A percentile compares a stretch with the other conserved stretches of the same genome.
phyloP scores from a whole-genome alignment of 1,284 basidiomycete genomes.

The Veloboletus limbatus region DNA sequence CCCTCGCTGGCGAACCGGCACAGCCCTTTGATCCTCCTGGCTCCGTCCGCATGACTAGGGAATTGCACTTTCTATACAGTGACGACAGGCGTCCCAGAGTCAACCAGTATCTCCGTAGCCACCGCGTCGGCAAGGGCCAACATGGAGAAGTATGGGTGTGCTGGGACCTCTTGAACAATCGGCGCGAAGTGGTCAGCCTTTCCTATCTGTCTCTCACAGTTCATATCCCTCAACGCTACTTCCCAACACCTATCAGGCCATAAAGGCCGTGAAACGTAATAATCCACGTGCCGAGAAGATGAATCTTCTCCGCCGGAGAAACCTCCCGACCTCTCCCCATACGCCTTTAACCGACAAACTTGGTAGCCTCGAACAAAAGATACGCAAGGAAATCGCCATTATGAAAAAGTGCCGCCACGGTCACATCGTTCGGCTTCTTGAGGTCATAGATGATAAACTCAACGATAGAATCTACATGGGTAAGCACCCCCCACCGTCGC shows the following conservation, averaged over 20 bases:
- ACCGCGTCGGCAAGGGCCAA: conserved; percentile 74
- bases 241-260: conserved; percentile 52
- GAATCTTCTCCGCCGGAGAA: conserved; percentile 57
- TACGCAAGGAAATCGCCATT: conserved; percentile 91
- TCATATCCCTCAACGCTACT: conserved; percentile 10
- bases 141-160: conserved; percentile 81
- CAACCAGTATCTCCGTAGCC: conserved; percentile 76
- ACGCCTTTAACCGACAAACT: conserved; percentile 57
- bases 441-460: conserved; percentile 94
- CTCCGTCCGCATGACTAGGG: conserved; percentile 61
- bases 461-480: conserved; percentile 93
- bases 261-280: conserved; percentile 76
- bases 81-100: conserved; percentile 50
- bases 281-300: conserved; percentile 54
- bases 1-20: conserved; percentile 22
- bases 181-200: conserved; percentile 41
- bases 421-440: conserved; percentile 88
- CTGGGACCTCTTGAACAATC: conserved; percentile 48
- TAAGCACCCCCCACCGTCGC: conserved; percentile 41
- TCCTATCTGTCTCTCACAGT: conserved; percentile 4
- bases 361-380: conserved; percentile 75
- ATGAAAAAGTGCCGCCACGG: conserved; percentile 95
- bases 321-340: conserved; percentile 52
- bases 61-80: conserved; percentile 39
- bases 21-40: conserved; percentile 44